Evolutionary conservation across 2,329 filamentous ascomycete genomes (phyloP), one percentile per base, ranked within the genome.

Genomic region (Clarireedia paspali): DNA sequence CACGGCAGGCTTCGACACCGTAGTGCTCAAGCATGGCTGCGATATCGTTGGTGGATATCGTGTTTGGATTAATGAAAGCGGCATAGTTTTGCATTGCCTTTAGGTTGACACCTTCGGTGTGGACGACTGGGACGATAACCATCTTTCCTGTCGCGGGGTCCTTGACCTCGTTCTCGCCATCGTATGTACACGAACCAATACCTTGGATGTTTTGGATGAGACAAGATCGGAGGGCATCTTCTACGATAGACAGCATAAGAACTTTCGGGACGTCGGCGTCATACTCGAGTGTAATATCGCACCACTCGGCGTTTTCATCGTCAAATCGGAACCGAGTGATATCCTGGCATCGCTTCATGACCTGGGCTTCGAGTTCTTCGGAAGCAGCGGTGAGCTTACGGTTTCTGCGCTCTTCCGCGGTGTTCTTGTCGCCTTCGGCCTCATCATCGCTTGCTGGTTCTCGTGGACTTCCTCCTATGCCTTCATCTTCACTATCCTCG

Each of bases 41-140:
- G 62, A 97, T 91, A 65, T 95, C 92, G 75, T 99, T 99, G 62
- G 92, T 96, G 72, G 88, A 84, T 66, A 96, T 85, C 55, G 80
- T 82, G 74, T 96, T 84, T 1, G 90, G 88, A 72, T 96, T 85
- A 74, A 97, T 88, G 70, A 88, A 84, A 67, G 94, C 83, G 65
- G 87, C 82, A 71, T 90, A 94, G 59, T 88, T 84, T 70, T 94
- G 91, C 87, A 99, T 96, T 26, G 91, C 91, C 61, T 82, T 78
- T 44, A 99, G 77, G 72, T 97, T 99, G 64, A 91, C 87, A 57
- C 94, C 94, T 26, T 87, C 82, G 1, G 90, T 92, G 64, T 90
- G 81, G 54, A 96, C 82, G 45, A 84, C 77, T 2, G 78, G 70
- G 54, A 81, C 73, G 57, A 75, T 73, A 57, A 71, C 67, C 59